Conservation (phyloP, 2,329 filamentous ascomycete genomes). For the Huntiella decipiens region DNA sequence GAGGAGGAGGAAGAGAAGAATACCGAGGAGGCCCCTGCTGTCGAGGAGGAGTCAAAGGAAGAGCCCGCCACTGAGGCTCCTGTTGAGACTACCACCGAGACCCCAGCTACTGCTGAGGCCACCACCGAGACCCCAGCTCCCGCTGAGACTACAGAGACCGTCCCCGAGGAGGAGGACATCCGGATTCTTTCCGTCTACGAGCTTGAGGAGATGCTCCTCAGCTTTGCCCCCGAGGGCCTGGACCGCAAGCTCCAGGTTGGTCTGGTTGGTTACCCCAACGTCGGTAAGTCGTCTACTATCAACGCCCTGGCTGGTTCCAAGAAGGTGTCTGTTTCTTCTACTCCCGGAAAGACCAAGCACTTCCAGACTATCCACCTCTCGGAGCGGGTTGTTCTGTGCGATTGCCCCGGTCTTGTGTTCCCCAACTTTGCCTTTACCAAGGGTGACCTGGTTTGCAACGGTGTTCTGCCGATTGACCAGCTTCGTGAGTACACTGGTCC, state of each 20-base stretch:
- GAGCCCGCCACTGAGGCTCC: background rate
- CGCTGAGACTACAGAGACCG: slow-evolving; percentile 20
- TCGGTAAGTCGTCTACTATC: slow-evolving; percentile 97
- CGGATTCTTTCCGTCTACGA: slow-evolving; percentile 85
- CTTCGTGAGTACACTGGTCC: slow-evolving; percentile 84
- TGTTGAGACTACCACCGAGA: slow-evolving; percentile 9
- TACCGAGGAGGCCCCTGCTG: slow-evolving; percentile 11
- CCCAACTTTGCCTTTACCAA: slow-evolving; percentile 96
- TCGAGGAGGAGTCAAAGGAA: slow-evolving; percentile 11
- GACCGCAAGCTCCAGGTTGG: slow-evolving; percentile 67
- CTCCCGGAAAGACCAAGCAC: slow-evolving; percentile 96
- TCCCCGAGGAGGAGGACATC: slow-evolving; percentile 36
- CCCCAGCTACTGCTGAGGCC: slow-evolving; percentile 14
- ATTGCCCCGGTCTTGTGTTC: slow-evolving; percentile 96
- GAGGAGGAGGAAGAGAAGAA: slow-evolving; percentile 14
- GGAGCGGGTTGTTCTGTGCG: slow-evolving; percentile 75
- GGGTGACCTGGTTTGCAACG: slow-evolving; percentile 87
- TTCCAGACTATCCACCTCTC: slow-evolving; percentile 96
- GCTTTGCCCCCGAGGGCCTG: slow-evolving; percentile 39
- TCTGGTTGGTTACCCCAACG: slow-evolving; percentile 93
- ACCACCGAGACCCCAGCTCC: slow-evolving; percentile 13
- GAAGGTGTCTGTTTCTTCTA: slow-evolving; percentile 94
- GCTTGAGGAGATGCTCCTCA: slow-evolving; percentile 70
- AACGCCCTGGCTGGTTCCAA: slow-evolving; percentile 97
- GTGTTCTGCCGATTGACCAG: slow-evolving; percentile 90